Evolutionary conservation across 768 basidiomycete genomes (phyloP), one percentile per base, ranked within the genome.

Genomic region (Russula sp.): DNA sequence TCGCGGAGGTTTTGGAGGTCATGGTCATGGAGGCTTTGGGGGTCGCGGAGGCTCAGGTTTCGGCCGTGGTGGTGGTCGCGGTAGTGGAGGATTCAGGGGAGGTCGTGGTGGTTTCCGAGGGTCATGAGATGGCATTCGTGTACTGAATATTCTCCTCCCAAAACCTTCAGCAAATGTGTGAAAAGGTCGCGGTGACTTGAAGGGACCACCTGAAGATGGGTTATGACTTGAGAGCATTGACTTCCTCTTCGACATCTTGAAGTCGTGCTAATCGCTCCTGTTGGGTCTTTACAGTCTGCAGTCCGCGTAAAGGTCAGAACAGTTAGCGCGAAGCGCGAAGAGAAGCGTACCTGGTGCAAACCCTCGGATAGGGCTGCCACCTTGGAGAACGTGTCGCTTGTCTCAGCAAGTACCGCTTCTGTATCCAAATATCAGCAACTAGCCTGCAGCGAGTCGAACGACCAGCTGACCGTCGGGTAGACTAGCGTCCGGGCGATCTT

Each of bases 101-200:
- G 74, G 78, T 20, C 68, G 75, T 46, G 73, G 79, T 58, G 72
- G 78, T n/a, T 81, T 75, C 69, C 76, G 82, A 70, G 81, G 83
- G 45, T 82, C 74, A 72, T 82, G 75, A 71, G 36, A 29, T 25
- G 16, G 29, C 34, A 35, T 43, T 35, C 14, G 32, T 36, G 36
- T 38, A 38, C 9, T 18, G 45, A 42, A 14, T 47, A n/a, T 54
- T 4, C 36, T 41, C 22, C 9, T 50, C 48, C 25, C 16, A 25
- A 22, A 38, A 14, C 7, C n/a, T 39, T 38, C 43, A 42, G 42
- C 32, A 47, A 16, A n/a, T 29, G 34, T 39, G 43, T n/a, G 50
- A 56, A 29, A 16, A 16, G 38, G 14, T 32, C 45, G 22, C 10
- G 35, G 4, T 14, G 25, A 45, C 25, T n/a, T 2, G 14, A n/a